Percentiles rank a stretch among this genome's conserved stretches.
These are phyloP conservation scores for Claviceps arundinis DNA, from an alignment of 2,329 filamentous ascomycete species.

Conservation along the genomic window DNA sequence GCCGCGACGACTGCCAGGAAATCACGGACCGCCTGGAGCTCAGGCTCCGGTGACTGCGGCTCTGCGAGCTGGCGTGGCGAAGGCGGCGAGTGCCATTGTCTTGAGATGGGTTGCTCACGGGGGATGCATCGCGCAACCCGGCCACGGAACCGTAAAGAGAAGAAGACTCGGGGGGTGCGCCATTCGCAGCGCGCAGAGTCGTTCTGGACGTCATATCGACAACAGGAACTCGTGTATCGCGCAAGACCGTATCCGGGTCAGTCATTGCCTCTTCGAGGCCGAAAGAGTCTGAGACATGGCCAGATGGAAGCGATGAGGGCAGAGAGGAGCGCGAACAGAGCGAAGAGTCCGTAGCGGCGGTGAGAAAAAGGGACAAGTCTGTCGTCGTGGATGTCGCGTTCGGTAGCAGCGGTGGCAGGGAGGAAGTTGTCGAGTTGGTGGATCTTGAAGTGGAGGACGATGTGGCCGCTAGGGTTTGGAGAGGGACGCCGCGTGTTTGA, in stretches of 20 bases:
- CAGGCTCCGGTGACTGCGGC: conserved; percentile 15
- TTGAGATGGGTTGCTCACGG: conserved; percentile 21
- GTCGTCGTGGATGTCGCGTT: conserved; percentile 2
- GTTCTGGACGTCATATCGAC: conserved; percentile 23
- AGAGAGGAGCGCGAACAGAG: conserved; percentile 6
- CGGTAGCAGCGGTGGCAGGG: conserved; percentile 8
- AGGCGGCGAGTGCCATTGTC: conserved; percentile 19
- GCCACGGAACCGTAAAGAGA: conserved; percentile 27
- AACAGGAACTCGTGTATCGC: conserved; percentile 2
- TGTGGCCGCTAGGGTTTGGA: conserved; percentile 17
- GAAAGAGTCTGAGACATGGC: conserved; percentile 9
- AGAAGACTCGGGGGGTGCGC: conserved; percentile 13
- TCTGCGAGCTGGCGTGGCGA: conserved; percentile 21
- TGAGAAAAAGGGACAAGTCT: neutral
- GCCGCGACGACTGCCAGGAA: conserved; percentile 19
- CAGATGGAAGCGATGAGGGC: conserved; percentile 6
- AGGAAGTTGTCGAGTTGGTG: conserved; percentile 14
- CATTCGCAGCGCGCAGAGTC: conserved; percentile 19
- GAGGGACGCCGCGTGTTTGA: conserved; percentile 13
- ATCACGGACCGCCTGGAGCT: conserved; percentile 19
- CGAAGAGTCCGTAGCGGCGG: neutral
- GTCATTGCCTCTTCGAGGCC: conserved; percentile 17
- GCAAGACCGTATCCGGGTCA: conserved; percentile 8
- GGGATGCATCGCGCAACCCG: conserved; percentile 21
- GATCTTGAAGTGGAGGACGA: conserved; percentile 11